phyloP scores from a whole-genome alignment of 352 stramenopile species.

The Globisporangium emineosum region DNA sequence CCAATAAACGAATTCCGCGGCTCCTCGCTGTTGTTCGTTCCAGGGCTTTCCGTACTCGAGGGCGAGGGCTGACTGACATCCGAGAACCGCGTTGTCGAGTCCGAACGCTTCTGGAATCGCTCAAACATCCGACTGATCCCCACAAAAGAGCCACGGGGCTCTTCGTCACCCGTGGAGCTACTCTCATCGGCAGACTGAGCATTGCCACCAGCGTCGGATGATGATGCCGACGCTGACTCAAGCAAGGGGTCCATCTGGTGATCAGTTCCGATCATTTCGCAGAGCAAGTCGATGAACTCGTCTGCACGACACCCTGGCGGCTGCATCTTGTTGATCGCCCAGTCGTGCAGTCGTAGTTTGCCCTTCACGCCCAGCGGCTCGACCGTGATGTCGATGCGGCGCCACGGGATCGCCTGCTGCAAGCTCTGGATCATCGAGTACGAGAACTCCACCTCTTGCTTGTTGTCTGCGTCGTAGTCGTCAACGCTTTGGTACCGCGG shows the following conservation, averaged over 20 bases:
- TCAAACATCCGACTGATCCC: constrained; percentile 10
- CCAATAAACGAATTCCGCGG: constrained; percentile 13
- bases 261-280: constrained; percentile 59
- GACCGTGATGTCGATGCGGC: constrained; percentile 66
- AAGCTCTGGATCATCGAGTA: constrained; percentile 56
- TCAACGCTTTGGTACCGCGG: constrained; percentile 50
- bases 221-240: neutral
- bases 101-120: constrained; percentile 3
- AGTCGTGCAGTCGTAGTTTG: constrained; percentile 76
- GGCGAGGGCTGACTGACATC: constrained; percentile 9
- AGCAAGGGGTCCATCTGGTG: constrained; percentile 34
- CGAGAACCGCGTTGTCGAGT: neutral
- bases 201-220: neutral
- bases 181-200: neutral
- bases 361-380: constrained; percentile 60
- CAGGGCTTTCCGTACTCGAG: constrained; percentile 8
- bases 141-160: constrained; percentile 3
- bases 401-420: constrained; percentile 51
- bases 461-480: constrained; percentile 67
- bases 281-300: constrained; percentile 77
- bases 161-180: neutral
- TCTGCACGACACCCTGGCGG: constrained; percentile 49
- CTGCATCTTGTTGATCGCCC: constrained; percentile 78
- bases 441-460: constrained; percentile 75
- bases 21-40: constrained; percentile 13